phyloP scores from a whole-genome alignment of 75 land plant species.

The Larix kaempferi region DNA sequence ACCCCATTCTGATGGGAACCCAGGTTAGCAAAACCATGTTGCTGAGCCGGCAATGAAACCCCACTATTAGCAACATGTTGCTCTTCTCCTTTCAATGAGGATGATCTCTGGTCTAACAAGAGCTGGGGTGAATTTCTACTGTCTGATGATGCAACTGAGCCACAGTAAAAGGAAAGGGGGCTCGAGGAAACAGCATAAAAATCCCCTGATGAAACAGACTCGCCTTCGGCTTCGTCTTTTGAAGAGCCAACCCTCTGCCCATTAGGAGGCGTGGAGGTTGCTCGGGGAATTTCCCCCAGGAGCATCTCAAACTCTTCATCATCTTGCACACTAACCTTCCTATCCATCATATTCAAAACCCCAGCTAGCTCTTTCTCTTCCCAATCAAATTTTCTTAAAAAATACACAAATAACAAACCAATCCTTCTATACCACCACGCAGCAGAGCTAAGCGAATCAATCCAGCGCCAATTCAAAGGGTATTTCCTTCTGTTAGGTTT shows the following conservation, averaged over 20 bases:
- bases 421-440: too few relatives aligned
- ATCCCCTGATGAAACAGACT: background rate
- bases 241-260: background rate
- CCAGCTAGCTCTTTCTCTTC: too few relatives aligned
- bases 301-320: slow-evolving; percentile 51
- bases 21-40: background rate
- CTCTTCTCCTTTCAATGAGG: background rate
- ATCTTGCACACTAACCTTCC: background rate
- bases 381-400: too few relatives aligned
- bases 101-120: background rate
- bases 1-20: background rate
- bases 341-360: too few relatives aligned
- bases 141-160: slow-evolving; percentile 4
- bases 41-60: background rate
- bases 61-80: background rate
- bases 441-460: too few relatives aligned
- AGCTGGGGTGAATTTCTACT: background rate
- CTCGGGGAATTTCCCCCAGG: slow-evolving; percentile 42
- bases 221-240: background rate
- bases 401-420: too few relatives aligned
- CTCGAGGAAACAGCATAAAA: background rate
- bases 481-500: too few relatives aligned
- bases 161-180: background rate
- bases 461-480: too few relatives aligned
- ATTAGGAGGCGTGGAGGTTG: slow-evolving; percentile 26